Evolutionary conservation across 2,329 filamentous ascomycete genomes (phyloP).

Genomic region (Aspergillus candidus): DNA sequence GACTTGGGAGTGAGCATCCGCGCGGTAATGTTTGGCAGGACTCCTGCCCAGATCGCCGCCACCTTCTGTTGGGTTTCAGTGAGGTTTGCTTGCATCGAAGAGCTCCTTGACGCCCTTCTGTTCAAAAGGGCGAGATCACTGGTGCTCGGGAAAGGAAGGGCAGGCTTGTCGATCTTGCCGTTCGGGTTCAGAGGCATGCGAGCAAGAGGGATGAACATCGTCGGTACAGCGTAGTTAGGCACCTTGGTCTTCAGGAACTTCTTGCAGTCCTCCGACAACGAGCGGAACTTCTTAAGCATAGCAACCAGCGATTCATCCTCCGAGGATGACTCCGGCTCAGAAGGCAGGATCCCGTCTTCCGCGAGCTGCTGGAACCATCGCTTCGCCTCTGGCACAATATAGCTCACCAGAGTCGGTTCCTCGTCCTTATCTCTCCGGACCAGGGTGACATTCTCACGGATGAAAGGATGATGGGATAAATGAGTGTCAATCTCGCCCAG

Average conservation of each 20-base stretch:
- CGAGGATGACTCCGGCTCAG: background rate
- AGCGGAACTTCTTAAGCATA: conserved; percentile 56
- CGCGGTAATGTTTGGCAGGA: conserved; percentile 61
- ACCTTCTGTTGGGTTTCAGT: conserved; percentile 59
- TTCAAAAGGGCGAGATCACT: conserved; percentile 33
- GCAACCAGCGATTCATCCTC: conserved; percentile 49
- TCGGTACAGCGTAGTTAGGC: conserved; percentile 69
- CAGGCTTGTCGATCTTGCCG: conserved; percentile 74
- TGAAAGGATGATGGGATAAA: conserved; percentile 64
- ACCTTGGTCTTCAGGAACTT: conserved; percentile 67
- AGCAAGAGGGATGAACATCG: conserved; percentile 64
- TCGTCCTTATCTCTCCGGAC: conserved; percentile 78
- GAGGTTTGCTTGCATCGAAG: conserved; percentile 43
- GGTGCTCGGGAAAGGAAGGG: conserved; percentile 73
- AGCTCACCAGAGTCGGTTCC: conserved; percentile 80
- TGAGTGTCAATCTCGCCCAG: conserved; percentile 87
- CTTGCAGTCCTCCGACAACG: conserved; percentile 54
- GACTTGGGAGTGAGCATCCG: conserved; percentile 60
- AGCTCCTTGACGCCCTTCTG: conserved; percentile 32
- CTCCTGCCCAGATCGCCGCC: conserved; percentile 66
- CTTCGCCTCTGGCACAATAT: conserved; percentile 75
- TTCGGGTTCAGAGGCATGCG: conserved; percentile 78
- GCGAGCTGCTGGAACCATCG: conserved; percentile 67
- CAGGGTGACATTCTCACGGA: conserved; percentile 80
- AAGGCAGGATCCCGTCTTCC: conserved; percentile 33